Percentiles rank a stretch among this genome's conserved stretches.
These are phyloP conservation scores for Amanita pseudoporphyria DNA, from an alignment of 768 basidiomycete genomes.

Conservation along the genomic window DNA sequence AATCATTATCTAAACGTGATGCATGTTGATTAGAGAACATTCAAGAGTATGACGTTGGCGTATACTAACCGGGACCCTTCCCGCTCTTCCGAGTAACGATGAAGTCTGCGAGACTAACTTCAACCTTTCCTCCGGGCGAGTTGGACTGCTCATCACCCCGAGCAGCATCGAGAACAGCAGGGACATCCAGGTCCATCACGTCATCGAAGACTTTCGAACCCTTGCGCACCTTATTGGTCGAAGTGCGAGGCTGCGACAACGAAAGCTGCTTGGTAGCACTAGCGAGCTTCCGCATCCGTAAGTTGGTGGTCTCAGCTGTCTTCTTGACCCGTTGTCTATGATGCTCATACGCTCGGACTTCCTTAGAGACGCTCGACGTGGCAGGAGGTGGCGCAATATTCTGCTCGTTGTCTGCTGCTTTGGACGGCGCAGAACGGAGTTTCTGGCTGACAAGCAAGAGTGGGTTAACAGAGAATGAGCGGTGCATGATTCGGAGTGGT, in stretches of 20 bases:
- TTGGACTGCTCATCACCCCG: conserved; percentile 4
- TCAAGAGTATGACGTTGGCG: conserved; percentile 6
- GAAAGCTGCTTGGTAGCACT: conserved; percentile 4
- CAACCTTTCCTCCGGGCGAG: conserved; percentile 9
- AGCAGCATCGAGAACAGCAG: neutral
- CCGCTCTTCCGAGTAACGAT: conserved; percentile 26
- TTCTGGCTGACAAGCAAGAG: neutral
- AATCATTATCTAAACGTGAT: conserved; percentile 33
- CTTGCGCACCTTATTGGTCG: conserved; percentile 6
- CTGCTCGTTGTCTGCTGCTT: neutral
- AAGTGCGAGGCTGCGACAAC: conserved; percentile 4
- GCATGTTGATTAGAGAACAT: neutral
- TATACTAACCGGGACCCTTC: conserved; percentile 25
- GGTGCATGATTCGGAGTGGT: neutral
- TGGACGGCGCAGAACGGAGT: neutral
- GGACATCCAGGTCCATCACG: conserved; percentile 6
- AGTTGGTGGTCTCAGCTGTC: conserved; percentile 28
- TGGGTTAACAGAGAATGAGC: neutral
- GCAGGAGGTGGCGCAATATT: neutral
- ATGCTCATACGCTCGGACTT: conserved; percentile 39
- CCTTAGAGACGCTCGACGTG: conserved; percentile 18
- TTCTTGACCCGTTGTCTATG: conserved; percentile 37
- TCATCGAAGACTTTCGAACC: conserved; percentile 11
- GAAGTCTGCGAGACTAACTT: conserved; percentile 25
- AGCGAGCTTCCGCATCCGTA: conserved; percentile 23